These are phyloP conservation scores for Claviceps sp. DNA, from an alignment of 2,329 filamentous ascomycete species.

Conservation along the genomic window DNA sequence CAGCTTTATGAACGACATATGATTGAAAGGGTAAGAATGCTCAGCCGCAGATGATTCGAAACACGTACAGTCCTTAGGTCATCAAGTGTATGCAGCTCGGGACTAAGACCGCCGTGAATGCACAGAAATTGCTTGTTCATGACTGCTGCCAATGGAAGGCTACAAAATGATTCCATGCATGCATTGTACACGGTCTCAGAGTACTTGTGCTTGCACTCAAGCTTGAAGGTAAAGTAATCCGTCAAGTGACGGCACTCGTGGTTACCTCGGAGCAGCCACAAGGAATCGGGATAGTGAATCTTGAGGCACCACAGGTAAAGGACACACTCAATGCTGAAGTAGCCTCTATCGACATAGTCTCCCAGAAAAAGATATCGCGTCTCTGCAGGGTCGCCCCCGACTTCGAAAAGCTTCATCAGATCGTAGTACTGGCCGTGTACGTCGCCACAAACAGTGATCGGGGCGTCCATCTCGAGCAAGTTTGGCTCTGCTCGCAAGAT, in stretches of 20 bases:
- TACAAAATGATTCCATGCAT: conserved; percentile 97
- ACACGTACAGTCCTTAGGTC: conserved; percentile 72
- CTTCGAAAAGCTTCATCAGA: conserved; percentile 98
- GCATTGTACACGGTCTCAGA: conserved; percentile 92
- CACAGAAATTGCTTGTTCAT: conserved; percentile 99
- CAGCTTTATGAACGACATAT: background rate
- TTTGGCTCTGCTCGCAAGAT: conserved; percentile 85
- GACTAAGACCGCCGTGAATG: conserved; percentile 92
- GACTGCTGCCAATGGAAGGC: conserved; percentile 80
- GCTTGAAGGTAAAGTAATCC: conserved; percentile 99
- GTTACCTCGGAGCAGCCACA: conserved; percentile 95
- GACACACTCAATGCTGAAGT: conserved; percentile 99
- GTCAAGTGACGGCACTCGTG: conserved; percentile 98
- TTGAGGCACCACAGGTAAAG: conserved; percentile 96
- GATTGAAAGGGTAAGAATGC: background rate
- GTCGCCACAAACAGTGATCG: conserved; percentile 96
- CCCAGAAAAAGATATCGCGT: conserved; percentile 94
- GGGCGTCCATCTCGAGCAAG: conserved; percentile 96
- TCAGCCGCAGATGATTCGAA: no score
- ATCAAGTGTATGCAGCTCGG: conserved; percentile 89
- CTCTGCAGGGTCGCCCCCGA: conserved; percentile 90
- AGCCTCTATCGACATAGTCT: conserved; percentile 95
- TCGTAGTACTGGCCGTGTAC: conserved; percentile 99
- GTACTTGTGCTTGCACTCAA: conserved; percentile 99
- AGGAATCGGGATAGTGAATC: conserved; percentile 95